phyloP scores from a whole-genome alignment of 805 yeast species.

The Suhomyces sp. region DNA sequence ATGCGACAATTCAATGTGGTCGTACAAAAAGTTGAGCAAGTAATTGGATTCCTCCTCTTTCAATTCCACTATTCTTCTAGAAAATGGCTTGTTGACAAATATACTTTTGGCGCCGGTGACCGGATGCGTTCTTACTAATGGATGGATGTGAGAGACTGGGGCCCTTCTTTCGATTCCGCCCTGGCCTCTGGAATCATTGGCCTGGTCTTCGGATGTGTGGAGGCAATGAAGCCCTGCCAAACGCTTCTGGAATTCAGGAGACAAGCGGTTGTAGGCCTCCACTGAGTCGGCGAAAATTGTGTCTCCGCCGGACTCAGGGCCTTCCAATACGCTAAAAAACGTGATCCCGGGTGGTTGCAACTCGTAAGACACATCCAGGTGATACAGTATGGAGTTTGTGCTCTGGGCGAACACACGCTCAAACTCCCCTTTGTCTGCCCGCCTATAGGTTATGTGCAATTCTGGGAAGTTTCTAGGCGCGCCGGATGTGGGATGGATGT shows the following conservation, averaged over 20 bases:
- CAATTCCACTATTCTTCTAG: conserved; percentile 66
- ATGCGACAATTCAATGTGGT: conserved; percentile 49
- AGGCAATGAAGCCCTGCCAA: conserved; percentile 61
- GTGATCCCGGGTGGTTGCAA: conserved; percentile 72
- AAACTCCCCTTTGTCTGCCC: conserved; percentile 39
- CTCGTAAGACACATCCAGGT: conserved; percentile 73
- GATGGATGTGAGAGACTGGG: conserved; percentile 62
- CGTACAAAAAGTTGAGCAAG: conserved; percentile 54
- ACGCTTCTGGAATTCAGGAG: conserved; percentile 59
- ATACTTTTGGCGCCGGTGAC: conserved; percentile 61
- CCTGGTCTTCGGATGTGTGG: conserved; percentile 73
- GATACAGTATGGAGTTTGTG: conserved; percentile 52
- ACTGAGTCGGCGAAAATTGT: conserved; percentile 70
- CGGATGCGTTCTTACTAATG: conserved; percentile 70
- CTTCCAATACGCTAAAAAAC: conserved; percentile 59
- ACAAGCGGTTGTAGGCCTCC: conserved; percentile 69
- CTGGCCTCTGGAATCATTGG: conserved; percentile 45
- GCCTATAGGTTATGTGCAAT: conserved; percentile 59
- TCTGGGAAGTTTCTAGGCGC: conserved; percentile 64
- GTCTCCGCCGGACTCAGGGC: conserved; percentile 67
- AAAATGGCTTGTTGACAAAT: conserved; percentile 58
- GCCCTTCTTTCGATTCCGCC: conserved; percentile 70
- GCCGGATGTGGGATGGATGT: conserved; percentile 72
- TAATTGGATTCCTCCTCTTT: conserved; percentile 68
- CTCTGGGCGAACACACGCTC: conserved; percentile 32